Evolutionary conservation across 2,329 filamentous ascomycete species (phyloP), one percentile per base, ranked within the genome.

Genomic region (Fonsecaea pugnacius): DNA sequence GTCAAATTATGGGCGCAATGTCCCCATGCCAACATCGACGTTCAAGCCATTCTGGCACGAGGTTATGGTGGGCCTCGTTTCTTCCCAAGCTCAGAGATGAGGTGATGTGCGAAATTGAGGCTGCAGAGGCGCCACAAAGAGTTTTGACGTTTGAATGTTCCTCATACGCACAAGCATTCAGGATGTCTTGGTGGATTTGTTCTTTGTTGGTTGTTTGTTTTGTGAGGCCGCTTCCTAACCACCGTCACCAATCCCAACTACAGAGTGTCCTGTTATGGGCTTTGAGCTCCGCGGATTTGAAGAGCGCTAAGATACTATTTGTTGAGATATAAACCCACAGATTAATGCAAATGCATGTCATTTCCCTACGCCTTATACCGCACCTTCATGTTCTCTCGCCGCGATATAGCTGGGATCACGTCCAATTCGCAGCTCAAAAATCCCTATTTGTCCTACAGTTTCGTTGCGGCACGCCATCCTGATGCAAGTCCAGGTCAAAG

Each of bases 1-100:
- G 81, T 98, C 68, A 97, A 97, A 80, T 86, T 97, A 75, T 97
- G 92, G 91, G 92, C 89, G 71, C 90, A 90, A 1, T 85, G 86
- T 64, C 84, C 87, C 30, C 86, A 88, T 54, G 82, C 85, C 3
- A 96, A 96, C 72, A 96, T 97, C 68, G 92, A 96, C 73, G 92
- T 98, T 43, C 90, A 96, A 75, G 91, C 89, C 52, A 88, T 97
- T 27, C 85, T 92, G 63, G 90, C 89, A 1, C 89, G 90, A 72
- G 94, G 94, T 0, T 97, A 89, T 77, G 91, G 91, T 0, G 94
- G 94, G 4, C 90, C 91, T 9, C 85, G 93, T 65, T 96, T 89
- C 76, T 95, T 96, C 72, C 91, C 91, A 7, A 85, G 88, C 2
- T 78, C 88, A 32, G 83, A 89, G 51, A 73, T 89, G 70, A 80